Percentiles rank a stretch among this genome's conserved stretches.
phyloP scores from a whole-genome alignment of 257 asterid genomes.

The Przewalskia tangutica region DNA sequence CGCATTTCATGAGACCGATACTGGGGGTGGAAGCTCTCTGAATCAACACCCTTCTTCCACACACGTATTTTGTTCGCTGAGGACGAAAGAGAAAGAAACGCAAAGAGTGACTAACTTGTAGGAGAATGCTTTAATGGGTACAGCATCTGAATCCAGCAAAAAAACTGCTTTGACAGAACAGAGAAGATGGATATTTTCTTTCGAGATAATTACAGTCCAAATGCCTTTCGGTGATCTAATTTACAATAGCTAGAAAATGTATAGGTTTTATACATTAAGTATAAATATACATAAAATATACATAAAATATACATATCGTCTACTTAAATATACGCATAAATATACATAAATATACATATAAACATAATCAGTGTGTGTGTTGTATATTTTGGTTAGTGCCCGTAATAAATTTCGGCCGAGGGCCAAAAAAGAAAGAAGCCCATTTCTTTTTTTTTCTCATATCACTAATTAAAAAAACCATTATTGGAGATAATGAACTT shows the following conservation, averaged over 20 bases:
- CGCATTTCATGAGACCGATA: slow-evolving; percentile 72
- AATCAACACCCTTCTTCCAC: slow-evolving; percentile 97
- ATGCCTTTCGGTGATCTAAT: no score
- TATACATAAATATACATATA: no score
- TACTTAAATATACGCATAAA: no score
- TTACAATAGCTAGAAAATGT: no score
- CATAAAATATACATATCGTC: no score
- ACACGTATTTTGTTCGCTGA: slow-evolving; percentile 73
- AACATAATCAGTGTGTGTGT: no score
- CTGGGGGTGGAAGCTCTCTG: slow-evolving; percentile 79
- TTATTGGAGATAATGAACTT: background rate
- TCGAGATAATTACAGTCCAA: background rate
- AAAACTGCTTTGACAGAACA: background rate
- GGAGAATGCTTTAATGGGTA: background rate
- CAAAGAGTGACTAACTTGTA: background rate
- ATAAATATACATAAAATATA: no score
- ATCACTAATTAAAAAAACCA: background rate
- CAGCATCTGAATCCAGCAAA: background rate
- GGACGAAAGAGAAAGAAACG: background rate
- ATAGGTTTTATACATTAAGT: no score
- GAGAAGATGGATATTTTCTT: background rate
- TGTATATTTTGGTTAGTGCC: no score
- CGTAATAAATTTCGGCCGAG: no score
- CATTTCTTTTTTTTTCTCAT: no score
- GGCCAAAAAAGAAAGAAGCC: no score